Evolutionary conservation across 1,284 basidiomycete species (phyloP), one percentile per base, ranked within the genome.

Genomic region (Cryptococcus sp.): DNA sequence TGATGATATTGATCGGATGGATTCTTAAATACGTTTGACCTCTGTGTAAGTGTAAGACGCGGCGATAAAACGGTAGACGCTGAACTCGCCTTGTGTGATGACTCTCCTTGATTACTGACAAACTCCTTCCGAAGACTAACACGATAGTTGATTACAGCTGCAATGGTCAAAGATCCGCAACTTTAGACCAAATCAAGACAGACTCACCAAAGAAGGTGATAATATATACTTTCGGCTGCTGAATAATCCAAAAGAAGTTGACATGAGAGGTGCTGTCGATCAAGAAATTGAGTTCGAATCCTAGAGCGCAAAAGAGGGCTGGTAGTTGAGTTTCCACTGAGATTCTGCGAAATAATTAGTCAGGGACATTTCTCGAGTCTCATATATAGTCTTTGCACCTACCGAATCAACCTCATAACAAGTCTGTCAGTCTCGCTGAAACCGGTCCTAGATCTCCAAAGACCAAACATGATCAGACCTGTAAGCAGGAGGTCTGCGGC

Each of bases 401-500:
- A 51, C 49, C n/a, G 41, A 15, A 51, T 41, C 31, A 51, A 14
- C 7, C 32, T 34, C 37, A 30, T 43, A 32, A 51, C 43, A n/a
- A 51, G 30, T 10, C 10, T n/a, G 30, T 54, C 46, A 13, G 52
- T 54, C 14, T 31, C n/a, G 8, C 14, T 23, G 46, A 34, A 48
- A 41, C 46, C 52, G 23, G 52, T 49, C 5, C 35, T 14, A 30
- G 46, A 49, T 15, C 46, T 38, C 46, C 36, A 42, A 3, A 54
- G 37, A 49, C 52, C 52, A 14, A 15, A 43, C 4, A 43, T 43
- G 36, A 54, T 48, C 31, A 42, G 33, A 23, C 13, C 46, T n/a
- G 42, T 55, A 43, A 55, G 37, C 32, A 50, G 13, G 34, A 55
- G 11, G 30, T 55, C 47, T 30, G 31, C 48, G 11, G 34, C 37